Evolutionary conservation across 2,329 filamentous ascomycete genomes (phyloP).

Genomic region (Helminthosporium solani): DNA sequence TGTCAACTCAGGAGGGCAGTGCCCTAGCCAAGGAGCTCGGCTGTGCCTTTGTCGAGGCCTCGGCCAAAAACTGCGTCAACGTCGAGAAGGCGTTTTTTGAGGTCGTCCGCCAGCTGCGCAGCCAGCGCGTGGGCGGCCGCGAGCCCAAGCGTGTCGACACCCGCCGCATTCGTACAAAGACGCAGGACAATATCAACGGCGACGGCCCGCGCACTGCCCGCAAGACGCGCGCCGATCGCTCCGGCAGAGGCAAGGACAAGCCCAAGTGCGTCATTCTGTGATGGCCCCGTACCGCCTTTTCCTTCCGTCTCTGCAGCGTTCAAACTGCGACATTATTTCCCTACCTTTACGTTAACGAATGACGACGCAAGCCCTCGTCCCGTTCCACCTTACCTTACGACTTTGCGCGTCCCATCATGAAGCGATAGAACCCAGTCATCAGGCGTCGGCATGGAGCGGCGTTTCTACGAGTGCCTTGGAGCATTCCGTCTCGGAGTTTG

Average conservation of each 20-base stretch:
- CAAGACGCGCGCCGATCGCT: constrained; percentile 1
- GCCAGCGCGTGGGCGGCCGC: constrained; percentile 64
- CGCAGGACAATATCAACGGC: constrained; percentile 8
- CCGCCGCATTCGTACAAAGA: constrained; percentile 2
- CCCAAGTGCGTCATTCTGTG: constrained; percentile 40
- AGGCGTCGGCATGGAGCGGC: constrained; percentile 41
- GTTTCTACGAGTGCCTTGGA: constrained; percentile 30
- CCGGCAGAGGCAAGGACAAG: constrained; percentile 31
- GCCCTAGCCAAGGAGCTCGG: constrained; percentile 87
- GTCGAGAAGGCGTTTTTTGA: constrained; percentile 99
- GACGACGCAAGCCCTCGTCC: constrained; percentile 21
- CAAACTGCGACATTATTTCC: constrained; percentile 1
- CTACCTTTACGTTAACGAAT: constrained; percentile 28
- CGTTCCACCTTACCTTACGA: constrained; percentile 14
- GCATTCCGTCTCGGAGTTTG: constrained; percentile 39
- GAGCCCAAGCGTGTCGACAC: constrained; percentile 11
- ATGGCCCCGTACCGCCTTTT: constrained; percentile 5
- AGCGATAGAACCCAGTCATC: constrained; percentile 34
- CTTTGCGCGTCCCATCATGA: constrained; percentile 21
- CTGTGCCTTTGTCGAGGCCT: constrained; percentile 96
- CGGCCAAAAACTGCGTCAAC: constrained; percentile 97
- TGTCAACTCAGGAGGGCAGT: constrained; percentile 93
- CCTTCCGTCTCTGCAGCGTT: constrained; percentile 22
- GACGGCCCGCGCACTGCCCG: neutral
- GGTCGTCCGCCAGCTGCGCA: constrained; percentile 85